These are phyloP conservation scores for Limonomyces culmigenus DNA, from an alignment of 1,284 basidiomycete species.

Conservation along the genomic window DNA sequence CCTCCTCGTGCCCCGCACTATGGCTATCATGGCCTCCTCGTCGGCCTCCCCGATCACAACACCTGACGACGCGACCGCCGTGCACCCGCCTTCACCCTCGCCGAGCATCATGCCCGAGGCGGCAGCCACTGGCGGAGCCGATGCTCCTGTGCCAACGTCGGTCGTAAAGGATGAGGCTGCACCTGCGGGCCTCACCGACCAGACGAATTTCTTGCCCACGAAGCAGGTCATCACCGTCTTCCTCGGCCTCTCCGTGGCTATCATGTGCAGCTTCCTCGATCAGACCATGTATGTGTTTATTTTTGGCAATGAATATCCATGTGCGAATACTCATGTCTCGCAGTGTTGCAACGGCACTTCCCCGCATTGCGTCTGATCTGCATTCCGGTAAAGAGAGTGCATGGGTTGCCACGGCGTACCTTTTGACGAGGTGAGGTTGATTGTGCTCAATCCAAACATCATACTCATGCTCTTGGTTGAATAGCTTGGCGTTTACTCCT, in stretches of 20 bases:
- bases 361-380: slow-evolving; percentile 20
- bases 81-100: too few relatives aligned
- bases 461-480: slow-evolving; percentile 6
- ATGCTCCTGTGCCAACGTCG: background rate
- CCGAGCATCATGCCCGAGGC: slow-evolving; percentile 2
- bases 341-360: slow-evolving; percentile 23
- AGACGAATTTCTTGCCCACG: slow-evolving; percentile 28
- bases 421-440: slow-evolving; percentile 7
- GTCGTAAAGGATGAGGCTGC: background rate
- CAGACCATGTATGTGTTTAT: slow-evolving; percentile 10
- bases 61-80: too few relatives aligned
- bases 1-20: too few relatives aligned
- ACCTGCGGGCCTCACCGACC: slow-evolving; percentile 20
- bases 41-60: too few relatives aligned
- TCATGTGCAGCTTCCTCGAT: slow-evolving; percentile 7
- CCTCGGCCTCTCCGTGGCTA: slow-evolving; percentile 8
- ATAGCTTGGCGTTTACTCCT: slow-evolving; percentile 19
- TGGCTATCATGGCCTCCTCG: too few relatives aligned
- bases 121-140: slow-evolving; percentile 1
- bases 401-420: slow-evolving; percentile 10
- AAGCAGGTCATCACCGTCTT: slow-evolving; percentile 23
- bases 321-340: slow-evolving; percentile 7
- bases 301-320: slow-evolving; percentile 12
- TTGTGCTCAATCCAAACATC: background rate
- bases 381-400: slow-evolving; percentile 18